Evolutionary conservation across 1,284 basidiomycete genomes (phyloP), one percentile per base, ranked within the genome.

Genomic region (Ustilago shanxiensis): DNA sequence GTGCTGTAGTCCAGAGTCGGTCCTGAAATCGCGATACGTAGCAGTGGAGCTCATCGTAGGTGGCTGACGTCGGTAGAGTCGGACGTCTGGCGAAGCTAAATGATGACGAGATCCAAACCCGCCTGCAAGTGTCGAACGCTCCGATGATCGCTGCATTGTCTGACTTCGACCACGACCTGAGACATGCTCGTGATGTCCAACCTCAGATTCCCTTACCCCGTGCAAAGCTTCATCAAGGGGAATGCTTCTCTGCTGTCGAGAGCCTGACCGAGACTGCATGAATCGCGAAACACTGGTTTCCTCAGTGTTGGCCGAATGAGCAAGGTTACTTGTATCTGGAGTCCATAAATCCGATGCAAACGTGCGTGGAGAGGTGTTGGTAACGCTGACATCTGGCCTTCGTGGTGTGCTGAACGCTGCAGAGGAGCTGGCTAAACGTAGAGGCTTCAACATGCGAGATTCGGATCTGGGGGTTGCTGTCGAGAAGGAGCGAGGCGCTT

Each of bases 291-390:
- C 26, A 20, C 52, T 39, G 3, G 60, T 72, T 33, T 37, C 70
- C 9, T 72, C 64, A 18, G 70, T 66, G n/a, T 60, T 6, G 9
- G 52, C 47, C 5, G 70, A 72, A 10, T 20, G 16, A 13, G 70
- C 45, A 51, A 57, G 56, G 29, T 54, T 39, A 45, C 64, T 66
- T 16, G 60, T 41, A 18, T 55, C 26, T 1, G 57, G 70, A 20
- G 70, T 66, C 70, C 64, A 72, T 6, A 60, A 22, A n/a, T 66
- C 64, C 37, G 64, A 66, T 14, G 28, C 5, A 1, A 49, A 24
- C 9, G 64, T 63, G 18, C 39, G 28, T 1, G 64, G 64, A 10
- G 70, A 63, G 13, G 60, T 60, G n/a, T 61, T 37, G 1, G 56
- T 37, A 20, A 51, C 56, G 37, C 70, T 66, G 31, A 60, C 47